These are phyloP conservation scores for Auriscalpium microsporum DNA, from an alignment of 768 basidiomycete species.

Conservation along the genomic window DNA sequence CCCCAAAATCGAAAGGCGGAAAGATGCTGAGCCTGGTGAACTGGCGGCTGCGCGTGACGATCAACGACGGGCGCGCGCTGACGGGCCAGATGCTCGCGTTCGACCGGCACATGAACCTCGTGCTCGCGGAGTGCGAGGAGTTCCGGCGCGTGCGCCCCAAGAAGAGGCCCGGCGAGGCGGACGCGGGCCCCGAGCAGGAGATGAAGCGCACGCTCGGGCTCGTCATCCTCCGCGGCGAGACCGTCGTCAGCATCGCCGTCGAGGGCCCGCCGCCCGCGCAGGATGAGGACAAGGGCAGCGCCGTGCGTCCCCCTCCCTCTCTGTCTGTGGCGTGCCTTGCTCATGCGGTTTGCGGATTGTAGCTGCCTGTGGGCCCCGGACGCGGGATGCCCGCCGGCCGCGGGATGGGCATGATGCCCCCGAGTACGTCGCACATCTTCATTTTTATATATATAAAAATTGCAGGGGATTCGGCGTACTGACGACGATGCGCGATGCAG, in stretches of 20 bases:
- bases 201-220: slow-evolving; percentile 95
- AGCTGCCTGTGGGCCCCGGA: slow-evolving; percentile 87
- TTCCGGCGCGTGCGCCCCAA: slow-evolving; percentile 89
- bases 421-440: slow-evolving; percentile 57
- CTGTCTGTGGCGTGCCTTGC: slow-evolving; percentile 1
- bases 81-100: slow-evolving; percentile 99
- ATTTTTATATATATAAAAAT: no score
- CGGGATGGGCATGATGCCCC: slow-evolving; percentile 93
- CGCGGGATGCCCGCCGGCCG: slow-evolving; percentile 94
- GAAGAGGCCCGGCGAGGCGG: slow-evolving; percentile 75
- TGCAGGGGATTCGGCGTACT: slow-evolving; percentile 8
- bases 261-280: slow-evolving; percentile 92
- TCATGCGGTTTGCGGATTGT: slow-evolving; percentile 15
- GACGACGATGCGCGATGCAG: slow-evolving; percentile 30
- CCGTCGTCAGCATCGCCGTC: slow-evolving; percentile 89
- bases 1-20: slow-evolving; percentile 95
- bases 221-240: slow-evolving; percentile 93
- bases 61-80: slow-evolving; percentile 93
- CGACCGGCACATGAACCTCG: slow-evolving; percentile 99
- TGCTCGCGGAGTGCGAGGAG: slow-evolving; percentile 96
- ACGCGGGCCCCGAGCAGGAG: slow-evolving; percentile 75
- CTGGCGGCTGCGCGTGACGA: slow-evolving; percentile 93
- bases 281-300: slow-evolving; percentile 83
- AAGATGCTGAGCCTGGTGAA: slow-evolving; percentile 98
- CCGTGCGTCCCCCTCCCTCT: slow-evolving; percentile 33